These are phyloP conservation scores for Neurospora sp. DNA, from an alignment of 495 filamentous ascomycete genomes.

Conservation along the genomic window DNA sequence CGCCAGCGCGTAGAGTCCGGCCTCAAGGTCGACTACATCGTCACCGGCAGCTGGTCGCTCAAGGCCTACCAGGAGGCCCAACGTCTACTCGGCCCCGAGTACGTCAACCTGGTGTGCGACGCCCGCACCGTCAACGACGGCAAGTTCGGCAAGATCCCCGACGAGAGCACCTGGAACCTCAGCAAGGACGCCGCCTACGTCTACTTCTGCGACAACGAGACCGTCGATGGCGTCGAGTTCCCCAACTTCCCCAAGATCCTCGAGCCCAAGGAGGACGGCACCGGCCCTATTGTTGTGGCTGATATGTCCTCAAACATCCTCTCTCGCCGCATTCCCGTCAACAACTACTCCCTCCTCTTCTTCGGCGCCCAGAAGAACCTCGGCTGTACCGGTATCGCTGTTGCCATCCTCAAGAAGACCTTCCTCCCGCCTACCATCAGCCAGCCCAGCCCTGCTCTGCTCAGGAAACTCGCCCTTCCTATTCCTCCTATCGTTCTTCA, in stretches of 20 bases:
- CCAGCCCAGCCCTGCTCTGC: constrained; percentile 48
- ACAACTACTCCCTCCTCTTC: constrained; percentile 63
- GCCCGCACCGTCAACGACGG: constrained; percentile 58
- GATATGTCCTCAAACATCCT: constrained; percentile 84
- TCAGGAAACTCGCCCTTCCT: constrained; percentile 67
- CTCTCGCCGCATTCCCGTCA: constrained; percentile 54
- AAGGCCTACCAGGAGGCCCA: constrained; percentile 85
- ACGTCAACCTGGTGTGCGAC: constrained; percentile 72
- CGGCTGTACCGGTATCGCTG: constrained; percentile 74
- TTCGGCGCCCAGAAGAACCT: constrained; percentile 89
- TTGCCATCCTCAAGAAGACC: constrained; percentile 68
- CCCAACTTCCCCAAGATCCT: constrained; percentile 59
- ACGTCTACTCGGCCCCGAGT: constrained; percentile 61
- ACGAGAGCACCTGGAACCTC: constrained; percentile 66
- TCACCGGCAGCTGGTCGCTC: constrained; percentile 81
- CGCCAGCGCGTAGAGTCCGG: constrained; percentile 53
- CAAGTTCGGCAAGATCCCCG: constrained; percentile 82
- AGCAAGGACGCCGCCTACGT: constrained; percentile 66
- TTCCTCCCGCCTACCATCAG: constrained; percentile 55
- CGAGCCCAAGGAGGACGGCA: constrained; percentile 43
- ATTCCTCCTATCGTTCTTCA: constrained; percentile 68
- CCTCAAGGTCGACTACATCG: constrained; percentile 76
- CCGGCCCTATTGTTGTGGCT: constrained; percentile 60
- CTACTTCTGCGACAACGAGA: constrained; percentile 93
- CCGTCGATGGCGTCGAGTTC: constrained; percentile 92